Evolutionary conservation across 2,329 filamentous ascomycete species (phyloP).

Genomic region (Emergomyces orientalis): DNA sequence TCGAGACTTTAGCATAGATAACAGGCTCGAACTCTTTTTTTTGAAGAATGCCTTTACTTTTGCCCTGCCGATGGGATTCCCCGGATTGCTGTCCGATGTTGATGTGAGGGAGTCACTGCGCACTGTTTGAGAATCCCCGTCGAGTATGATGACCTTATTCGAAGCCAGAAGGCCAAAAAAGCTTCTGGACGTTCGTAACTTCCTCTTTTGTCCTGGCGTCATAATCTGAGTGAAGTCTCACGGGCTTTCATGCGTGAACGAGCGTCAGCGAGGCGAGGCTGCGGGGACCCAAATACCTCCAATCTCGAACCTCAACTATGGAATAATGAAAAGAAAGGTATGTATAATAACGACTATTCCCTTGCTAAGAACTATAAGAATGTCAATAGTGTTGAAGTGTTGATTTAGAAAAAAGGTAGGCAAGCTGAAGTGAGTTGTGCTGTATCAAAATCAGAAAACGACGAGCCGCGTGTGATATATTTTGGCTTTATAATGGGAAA

Average conservation of each 20-base stretch:
- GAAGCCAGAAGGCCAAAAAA: constrained; percentile 21
- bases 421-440: neutral
- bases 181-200: constrained; percentile 19
- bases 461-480: neutral
- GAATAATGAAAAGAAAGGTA: neutral
- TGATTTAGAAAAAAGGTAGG: neutral
- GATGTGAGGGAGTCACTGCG: constrained; percentile 20
- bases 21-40: constrained; percentile 29
- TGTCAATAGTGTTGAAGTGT: neutral
- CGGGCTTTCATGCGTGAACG: constrained; percentile 4
- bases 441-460: neutral
- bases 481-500: neutral
- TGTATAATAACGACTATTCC: neutral
- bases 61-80: constrained; percentile 16
- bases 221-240: constrained; percentile 12
- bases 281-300: neutral
- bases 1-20: constrained; percentile 29
- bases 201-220: constrained; percentile 17
- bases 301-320: neutral
- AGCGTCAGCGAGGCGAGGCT: neutral
- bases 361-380: neutral
- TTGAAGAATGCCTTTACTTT: constrained; percentile 26
- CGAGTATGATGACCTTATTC: constrained; percentile 16
- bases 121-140: constrained; percentile 14
- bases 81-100: constrained; percentile 18